Percentiles rank a stretch among this genome's conserved stretches.
phyloP scores from a whole-genome alignment of 2,329 filamentous ascomycete species.

The Fusarium clavum region DNA sequence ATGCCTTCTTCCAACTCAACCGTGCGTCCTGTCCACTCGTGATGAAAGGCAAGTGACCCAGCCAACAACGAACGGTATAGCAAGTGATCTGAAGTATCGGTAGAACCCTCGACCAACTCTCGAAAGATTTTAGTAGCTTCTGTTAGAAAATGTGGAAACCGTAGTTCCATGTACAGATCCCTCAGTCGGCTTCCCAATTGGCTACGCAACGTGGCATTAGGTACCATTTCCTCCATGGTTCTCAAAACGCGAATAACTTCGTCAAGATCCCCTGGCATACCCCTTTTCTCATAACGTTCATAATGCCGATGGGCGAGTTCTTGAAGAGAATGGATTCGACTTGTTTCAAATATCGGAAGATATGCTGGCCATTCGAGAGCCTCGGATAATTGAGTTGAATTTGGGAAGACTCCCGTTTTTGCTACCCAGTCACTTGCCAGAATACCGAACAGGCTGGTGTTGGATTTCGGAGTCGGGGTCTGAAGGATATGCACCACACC shows the following conservation, averaged over 20 bases:
- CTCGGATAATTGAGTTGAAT: neutral
- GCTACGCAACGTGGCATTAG: neutral
- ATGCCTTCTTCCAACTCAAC: neutral
- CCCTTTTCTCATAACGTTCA: neutral
- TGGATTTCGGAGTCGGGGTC: accelerated
- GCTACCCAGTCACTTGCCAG: neutral
- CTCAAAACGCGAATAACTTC: neutral
- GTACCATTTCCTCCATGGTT: neutral
- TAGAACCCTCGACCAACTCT: neutral
- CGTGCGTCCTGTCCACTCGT: neutral
- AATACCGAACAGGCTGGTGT: neutral
- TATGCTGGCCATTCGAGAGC: neutral
- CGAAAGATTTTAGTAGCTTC: neutral
- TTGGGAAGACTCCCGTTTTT: neutral
- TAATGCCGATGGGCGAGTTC: neutral
- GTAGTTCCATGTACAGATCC: neutral
- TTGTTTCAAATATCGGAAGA: neutral
- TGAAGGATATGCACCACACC: neutral
- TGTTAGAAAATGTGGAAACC: neutral
- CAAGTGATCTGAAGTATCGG: accelerated
- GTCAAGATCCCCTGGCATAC: neutral
- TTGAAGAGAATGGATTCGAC: neutral
- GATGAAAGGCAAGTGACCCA: neutral
- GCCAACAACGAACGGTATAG: neutral
- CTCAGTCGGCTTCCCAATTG: neutral